Conservation (phyloP, 768 basidiomycete species). For the Myochromella boudieri region DNA sequence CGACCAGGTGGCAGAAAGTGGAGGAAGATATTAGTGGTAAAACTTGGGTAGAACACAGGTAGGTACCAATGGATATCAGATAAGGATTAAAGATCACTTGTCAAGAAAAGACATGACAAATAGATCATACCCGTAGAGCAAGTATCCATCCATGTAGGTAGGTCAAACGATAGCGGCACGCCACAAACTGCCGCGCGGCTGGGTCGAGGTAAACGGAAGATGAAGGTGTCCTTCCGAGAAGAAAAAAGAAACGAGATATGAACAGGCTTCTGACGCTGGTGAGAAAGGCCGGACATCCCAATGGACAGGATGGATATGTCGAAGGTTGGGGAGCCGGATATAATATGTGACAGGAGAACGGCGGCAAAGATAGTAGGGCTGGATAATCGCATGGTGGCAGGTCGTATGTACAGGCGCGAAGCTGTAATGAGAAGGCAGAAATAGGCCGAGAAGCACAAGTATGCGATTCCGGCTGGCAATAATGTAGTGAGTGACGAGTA, state of each 20-base stretch:
- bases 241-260: conserved; percentile 23
- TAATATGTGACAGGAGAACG: conserved; percentile 27
- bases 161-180: neutral
- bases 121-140: conserved; percentile 12
- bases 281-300: conserved; percentile 35
- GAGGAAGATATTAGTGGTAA: conserved; percentile 19
- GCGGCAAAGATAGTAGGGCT: conserved; percentile 24
- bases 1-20: conserved; percentile 32
- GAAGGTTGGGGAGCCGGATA: conserved; percentile 32
- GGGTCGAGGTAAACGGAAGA: neutral
- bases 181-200: neutral
- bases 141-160: neutral
- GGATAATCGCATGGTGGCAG: conserved; percentile 33
- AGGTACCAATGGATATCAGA: conserved; percentile 17
- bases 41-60: conserved; percentile 13
- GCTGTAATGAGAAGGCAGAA: conserved; percentile 24
- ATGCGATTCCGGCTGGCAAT: conserved; percentile 32
- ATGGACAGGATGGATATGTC: conserved; percentile 70
- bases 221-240: neutral
- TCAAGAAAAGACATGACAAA: conserved; percentile 11
- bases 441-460: conserved; percentile 26
- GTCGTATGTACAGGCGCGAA: conserved; percentile 29
- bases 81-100: conserved; percentile 12
- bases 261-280: conserved; percentile 23
- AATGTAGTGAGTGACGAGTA: conserved; percentile 29